These are phyloP conservation scores for Ceratocystiopsis minuta DNA, from an alignment of 2,329 filamentous ascomycete species.

Conservation along the genomic window DNA sequence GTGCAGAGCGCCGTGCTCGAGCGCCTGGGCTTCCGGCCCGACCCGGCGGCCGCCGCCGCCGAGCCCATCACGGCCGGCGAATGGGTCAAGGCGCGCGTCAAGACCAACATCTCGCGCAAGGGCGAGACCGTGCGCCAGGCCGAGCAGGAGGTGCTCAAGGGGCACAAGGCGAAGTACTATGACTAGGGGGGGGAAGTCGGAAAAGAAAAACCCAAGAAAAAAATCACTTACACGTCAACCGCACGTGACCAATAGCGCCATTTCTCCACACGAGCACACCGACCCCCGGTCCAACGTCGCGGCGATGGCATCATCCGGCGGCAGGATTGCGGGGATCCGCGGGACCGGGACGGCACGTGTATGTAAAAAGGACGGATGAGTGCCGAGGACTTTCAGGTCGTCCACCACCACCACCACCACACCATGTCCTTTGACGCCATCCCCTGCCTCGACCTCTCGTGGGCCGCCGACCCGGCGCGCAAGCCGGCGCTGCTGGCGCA, in stretches of 20 bases:
- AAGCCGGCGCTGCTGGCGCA: slow-evolving; percentile 21
- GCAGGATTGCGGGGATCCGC: no score
- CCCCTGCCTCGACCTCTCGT: slow-evolving; percentile 30
- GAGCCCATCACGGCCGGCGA: slow-evolving; percentile 3
- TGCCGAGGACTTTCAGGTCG: no score
- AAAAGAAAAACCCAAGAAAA: no score
- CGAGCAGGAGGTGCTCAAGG: slow-evolving; percentile 3
- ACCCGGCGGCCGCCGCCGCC: not conserved
- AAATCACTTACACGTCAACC: no score
- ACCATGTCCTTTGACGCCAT: slow-evolving; percentile 13
- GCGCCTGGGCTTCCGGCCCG: slow-evolving; percentile 1
- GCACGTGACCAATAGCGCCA: no score
- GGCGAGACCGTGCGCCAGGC: not conserved
- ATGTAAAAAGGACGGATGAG: no score
- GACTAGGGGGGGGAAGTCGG: not conserved
- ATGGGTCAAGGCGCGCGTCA: slow-evolving; percentile 5
- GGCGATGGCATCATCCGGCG: no score
- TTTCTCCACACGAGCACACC: no score
- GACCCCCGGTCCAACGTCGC: no score
- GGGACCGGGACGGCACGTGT: no score
- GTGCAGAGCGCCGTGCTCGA: slow-evolving; percentile 3
- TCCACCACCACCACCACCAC: no score
- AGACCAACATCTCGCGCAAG: not conserved
- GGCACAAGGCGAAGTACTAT: slow-evolving; percentile 4
- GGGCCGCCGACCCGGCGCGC: slow-evolving; percentile 17